These are phyloP conservation scores for Hordeum pubiflorum DNA, from an alignment of 202 grass and related monocot species.

Conservation along the genomic window DNA sequence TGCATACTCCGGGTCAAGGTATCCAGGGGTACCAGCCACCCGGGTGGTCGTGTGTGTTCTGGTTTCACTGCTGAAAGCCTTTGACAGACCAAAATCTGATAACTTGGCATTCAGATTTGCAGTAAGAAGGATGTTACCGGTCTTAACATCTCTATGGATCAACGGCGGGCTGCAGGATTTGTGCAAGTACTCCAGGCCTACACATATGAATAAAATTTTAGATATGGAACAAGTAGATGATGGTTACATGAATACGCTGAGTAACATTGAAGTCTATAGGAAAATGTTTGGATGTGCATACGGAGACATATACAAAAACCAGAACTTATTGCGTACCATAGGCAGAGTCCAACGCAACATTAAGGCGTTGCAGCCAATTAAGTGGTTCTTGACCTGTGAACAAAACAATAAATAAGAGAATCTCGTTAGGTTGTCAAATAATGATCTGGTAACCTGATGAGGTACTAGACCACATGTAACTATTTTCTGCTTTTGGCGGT, in stretches of 20 bases:
- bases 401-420: not conserved
- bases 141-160: conserved; percentile 3
- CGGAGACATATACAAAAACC: not conserved
- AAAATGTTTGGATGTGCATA: no score
- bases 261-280: not conserved
- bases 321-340: not conserved
- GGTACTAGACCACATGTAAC: not conserved
- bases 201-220: not conserved
- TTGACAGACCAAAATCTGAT: no score
- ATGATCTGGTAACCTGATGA: not conserved
- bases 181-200: conserved; percentile 17
- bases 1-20: conserved; percentile 5
- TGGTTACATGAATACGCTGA: no score
- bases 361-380: conserved; percentile 14
- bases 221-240: not conserved
- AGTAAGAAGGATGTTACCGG: not conserved
- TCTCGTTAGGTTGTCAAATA: no score
- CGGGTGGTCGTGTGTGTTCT: not conserved
- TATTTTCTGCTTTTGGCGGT: not conserved
- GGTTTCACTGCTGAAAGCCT: not conserved
- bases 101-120: not conserved
- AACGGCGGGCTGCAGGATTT: not conserved
- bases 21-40: not conserved
- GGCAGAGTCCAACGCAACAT: conserved; percentile 12
- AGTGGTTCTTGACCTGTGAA: not conserved